Percentiles rank a stretch among this genome's conserved stretches.
These are phyloP conservation scores for Penicillium sp. DNA, from an alignment of 2,329 filamentous ascomycete genomes.

Conservation along the genomic window DNA sequence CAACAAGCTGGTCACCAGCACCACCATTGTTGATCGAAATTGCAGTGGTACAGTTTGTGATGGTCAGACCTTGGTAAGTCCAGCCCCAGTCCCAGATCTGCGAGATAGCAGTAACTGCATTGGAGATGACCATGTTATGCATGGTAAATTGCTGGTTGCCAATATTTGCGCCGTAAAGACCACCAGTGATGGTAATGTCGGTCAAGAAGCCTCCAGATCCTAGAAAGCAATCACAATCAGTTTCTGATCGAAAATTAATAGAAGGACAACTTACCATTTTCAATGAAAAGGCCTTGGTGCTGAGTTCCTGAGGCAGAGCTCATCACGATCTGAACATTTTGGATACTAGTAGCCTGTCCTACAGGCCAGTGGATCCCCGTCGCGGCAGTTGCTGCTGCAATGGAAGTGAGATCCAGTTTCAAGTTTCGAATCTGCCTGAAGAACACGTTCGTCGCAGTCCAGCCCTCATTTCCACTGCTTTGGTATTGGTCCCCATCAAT, in stretches of 20 bases:
- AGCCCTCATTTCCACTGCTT: conserved; percentile 38
- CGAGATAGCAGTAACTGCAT: conserved; percentile 55
- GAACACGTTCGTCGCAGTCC: conserved; percentile 60
- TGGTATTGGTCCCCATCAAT: conserved; percentile 59
- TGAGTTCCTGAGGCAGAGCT: conserved; percentile 45
- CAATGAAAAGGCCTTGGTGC: conserved; percentile 62
- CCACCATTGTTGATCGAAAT: conserved; percentile 52
- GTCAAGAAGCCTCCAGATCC: conserved; percentile 61
- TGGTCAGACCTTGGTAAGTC: conserved; percentile 52
- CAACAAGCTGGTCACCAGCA: conserved; percentile 47
- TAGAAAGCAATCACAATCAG: conserved; percentile 10
- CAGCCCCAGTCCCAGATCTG: conserved; percentile 63
- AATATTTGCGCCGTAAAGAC: conserved; percentile 59
- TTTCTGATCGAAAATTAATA: neutral
- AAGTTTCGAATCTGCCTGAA: conserved; percentile 66
- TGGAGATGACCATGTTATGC: conserved; percentile 56
- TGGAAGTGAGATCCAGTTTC: conserved; percentile 56
- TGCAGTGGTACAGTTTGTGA: conserved; percentile 55
- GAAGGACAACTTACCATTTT: conserved; percentile 47
- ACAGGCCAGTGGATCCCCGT: conserved; percentile 56
- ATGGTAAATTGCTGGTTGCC: conserved; percentile 68
- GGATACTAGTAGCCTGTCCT: conserved; percentile 59
- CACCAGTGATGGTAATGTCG: conserved; percentile 62
- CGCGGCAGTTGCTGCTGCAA: conserved; percentile 30
- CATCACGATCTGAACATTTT: conserved; percentile 64